Base-by-base conservation (phyloP, 768 basidiomycete genomes). In the Tulasnella sp. region DNA sequence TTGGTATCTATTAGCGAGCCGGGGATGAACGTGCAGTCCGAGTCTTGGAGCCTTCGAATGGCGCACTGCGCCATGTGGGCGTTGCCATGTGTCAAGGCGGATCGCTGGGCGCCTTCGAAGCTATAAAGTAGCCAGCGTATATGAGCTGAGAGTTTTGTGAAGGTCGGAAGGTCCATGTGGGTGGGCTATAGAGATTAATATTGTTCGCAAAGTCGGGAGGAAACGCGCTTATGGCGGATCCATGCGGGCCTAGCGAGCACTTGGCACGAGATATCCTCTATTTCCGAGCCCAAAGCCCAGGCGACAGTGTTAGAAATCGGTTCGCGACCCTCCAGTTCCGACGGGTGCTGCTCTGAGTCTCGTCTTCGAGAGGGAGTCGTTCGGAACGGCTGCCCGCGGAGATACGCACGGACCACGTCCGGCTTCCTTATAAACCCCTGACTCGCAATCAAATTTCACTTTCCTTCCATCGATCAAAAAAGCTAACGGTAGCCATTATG, bases 361-460 rank as follows among this genome's bases (percentile, higher is more conserved):
- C 9, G 62, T 18, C 7, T 8, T 34, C 31, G 31, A 68, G 34
- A 16, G 62, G 7, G 73, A 16, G 8, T 18, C 73, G 9, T 4
- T 74, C 73, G 73, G 40, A 74, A 10, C 24, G n/a, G 73, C 42
- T 27, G 16, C 18, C 38, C 0, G 8, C 62, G 62, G 62, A 68
- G 62, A 68, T 68, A 68, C 62, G 62, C 62, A 68, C 62, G 62
- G 62, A 36, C 62, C 62, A 68, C 62, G 31, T 36, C 62, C 62
- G 31, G 27, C 16, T 36, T 68, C 31, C 62, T 36, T 36, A 68
- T 68, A 68, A 31, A 68, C 62, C 62, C 62, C 62, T 58, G 24
- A 58, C 56, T 68, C 62, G 62, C 62, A 68, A 36, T 34, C 34
- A 74, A 40, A 42, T 74, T 74, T 39, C n/a, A 19, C 24, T 40